These are phyloP conservation scores for Apiotrichum mycotoxinovorans DNA, from an alignment of 1,284 basidiomycete genomes.

Conservation along the genomic window DNA sequence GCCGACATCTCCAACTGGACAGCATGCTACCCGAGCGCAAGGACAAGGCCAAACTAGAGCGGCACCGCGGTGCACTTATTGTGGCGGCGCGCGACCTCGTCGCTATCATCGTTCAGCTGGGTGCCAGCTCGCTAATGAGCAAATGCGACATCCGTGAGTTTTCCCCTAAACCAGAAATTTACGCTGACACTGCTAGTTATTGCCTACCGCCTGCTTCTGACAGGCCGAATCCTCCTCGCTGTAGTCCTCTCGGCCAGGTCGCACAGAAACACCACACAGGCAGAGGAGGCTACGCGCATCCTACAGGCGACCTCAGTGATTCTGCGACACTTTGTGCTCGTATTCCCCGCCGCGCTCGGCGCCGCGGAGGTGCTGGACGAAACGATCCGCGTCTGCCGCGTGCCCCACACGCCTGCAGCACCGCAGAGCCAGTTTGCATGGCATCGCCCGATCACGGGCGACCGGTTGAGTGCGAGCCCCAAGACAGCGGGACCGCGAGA, in stretches of 20 bases:
- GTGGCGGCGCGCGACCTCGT: conserved; percentile 8
- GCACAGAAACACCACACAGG: conserved; percentile 5
- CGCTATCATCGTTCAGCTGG: conserved; percentile 11
- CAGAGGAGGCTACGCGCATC: conserved; percentile 11
- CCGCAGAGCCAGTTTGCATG: conserved; percentile 2
- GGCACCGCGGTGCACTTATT: not conserved
- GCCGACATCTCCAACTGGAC: conserved; percentile 15
- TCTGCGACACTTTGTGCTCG: conserved; percentile 14
- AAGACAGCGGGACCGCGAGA: no score
- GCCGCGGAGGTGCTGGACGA: conserved; percentile 21
- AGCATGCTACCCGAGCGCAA: conserved; percentile 2
- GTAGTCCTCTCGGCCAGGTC: conserved; percentile 14
- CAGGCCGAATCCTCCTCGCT: conserved; percentile 16
- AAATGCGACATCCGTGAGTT: conserved; percentile 15
- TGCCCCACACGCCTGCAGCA: not conserved
- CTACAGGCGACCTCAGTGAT: conserved; percentile 14
- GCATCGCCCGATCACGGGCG: conserved; percentile 7
- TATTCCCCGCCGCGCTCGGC: conserved; percentile 18
- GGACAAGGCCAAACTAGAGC: not conserved
- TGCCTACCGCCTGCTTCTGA: conserved; percentile 18
- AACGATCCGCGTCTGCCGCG: conserved; percentile 16
- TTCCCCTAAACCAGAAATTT: not conserved
- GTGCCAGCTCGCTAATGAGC: conserved; percentile 1
- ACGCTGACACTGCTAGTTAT: conserved; percentile 1
- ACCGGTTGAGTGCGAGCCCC: not conserved